These are phyloP conservation scores for Aspergillus sparsus DNA, from an alignment of 495 filamentous ascomycete species.

Conservation along the genomic window DNA sequence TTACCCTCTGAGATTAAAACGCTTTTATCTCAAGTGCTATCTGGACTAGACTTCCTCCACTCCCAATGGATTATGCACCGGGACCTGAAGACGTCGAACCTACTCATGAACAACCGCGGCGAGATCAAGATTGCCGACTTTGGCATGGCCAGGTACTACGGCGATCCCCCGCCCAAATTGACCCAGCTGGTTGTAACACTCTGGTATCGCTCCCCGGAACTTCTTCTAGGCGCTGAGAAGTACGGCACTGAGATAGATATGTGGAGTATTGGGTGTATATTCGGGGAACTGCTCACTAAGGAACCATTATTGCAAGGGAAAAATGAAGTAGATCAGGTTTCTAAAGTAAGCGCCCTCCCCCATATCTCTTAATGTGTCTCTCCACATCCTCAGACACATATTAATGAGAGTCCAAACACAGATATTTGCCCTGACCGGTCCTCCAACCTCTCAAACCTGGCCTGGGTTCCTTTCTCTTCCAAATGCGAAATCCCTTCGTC, in stretches of 20 bases:
- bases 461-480: slow-evolving; percentile 84
- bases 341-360: slow-evolving; percentile 43
- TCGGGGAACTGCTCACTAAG: slow-evolving; percentile 84
- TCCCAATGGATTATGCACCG: slow-evolving; percentile 91
- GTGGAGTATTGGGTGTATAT: slow-evolving; percentile 97
- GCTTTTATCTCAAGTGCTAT: slow-evolving; percentile 76
- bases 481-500: slow-evolving; percentile 81
- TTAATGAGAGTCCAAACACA: slow-evolving; percentile 27
- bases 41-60: slow-evolving; percentile 85
- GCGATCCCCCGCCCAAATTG: slow-evolving; percentile 77
- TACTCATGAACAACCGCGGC: slow-evolving; percentile 93
- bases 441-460: slow-evolving; percentile 86
- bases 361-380: neutral
- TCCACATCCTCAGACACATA: neutral
- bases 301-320: slow-evolving; percentile 86
- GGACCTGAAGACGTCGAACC: slow-evolving; percentile 94
- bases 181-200: slow-evolving; percentile 95
- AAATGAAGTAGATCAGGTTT: slow-evolving; percentile 88
- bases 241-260: slow-evolving; percentile 84
- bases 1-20: slow-evolving; percentile 92
- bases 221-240: slow-evolving; percentile 76
- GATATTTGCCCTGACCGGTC: slow-evolving; percentile 88
- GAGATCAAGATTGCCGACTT: slow-evolving; percentile 97
- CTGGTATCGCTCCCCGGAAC: slow-evolving; percentile 93
- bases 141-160: slow-evolving; percentile 91